Evolutionary conservation across 2,329 filamentous ascomycete species (phyloP).

Genomic region (Xylaria sp.): DNA sequence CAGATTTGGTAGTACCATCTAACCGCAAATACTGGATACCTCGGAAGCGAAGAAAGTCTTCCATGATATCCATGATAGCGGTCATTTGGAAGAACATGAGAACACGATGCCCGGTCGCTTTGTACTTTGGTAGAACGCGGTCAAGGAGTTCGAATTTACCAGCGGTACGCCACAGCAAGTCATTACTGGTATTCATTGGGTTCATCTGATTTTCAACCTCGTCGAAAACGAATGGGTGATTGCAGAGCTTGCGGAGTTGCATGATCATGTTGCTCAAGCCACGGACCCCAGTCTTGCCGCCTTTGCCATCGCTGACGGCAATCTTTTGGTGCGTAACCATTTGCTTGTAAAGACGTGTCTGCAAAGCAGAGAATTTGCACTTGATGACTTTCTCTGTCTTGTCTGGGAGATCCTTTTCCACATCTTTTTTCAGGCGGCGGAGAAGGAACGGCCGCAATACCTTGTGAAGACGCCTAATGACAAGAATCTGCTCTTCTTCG

Average conservation of each 20-base stretch:
- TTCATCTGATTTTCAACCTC: conserved; percentile 99
- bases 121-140: conserved; percentile 91
- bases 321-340: conserved; percentile 96
- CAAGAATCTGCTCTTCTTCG: conserved; percentile 99
- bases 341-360: conserved; percentile 95
- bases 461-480: conserved; percentile 98
- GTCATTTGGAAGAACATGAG: conserved; percentile 99
- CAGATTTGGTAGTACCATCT: conserved; percentile 96
- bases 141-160: conserved; percentile 98
- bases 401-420: conserved; percentile 98
- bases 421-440: conserved; percentile 98
- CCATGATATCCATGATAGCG: conserved; percentile 99
- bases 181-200: conserved; percentile 86
- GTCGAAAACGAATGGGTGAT: conserved; percentile 98
- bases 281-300: conserved; percentile 91
- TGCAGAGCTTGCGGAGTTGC: conserved; percentile 98
- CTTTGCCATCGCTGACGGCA: conserved; percentile 93
- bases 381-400: conserved; percentile 99
- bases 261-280: conserved; percentile 99
- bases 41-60: conserved; percentile 90
- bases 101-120: conserved; percentile 89
- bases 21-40: conserved; percentile 89
- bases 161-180: conserved; percentile 92
- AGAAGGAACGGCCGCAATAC: conserved; percentile 96
- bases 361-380: conserved; percentile 95